Conservation (phyloP, 2,329 filamentous ascomycete species). For the Aphanoascus verrucosus region DNA sequence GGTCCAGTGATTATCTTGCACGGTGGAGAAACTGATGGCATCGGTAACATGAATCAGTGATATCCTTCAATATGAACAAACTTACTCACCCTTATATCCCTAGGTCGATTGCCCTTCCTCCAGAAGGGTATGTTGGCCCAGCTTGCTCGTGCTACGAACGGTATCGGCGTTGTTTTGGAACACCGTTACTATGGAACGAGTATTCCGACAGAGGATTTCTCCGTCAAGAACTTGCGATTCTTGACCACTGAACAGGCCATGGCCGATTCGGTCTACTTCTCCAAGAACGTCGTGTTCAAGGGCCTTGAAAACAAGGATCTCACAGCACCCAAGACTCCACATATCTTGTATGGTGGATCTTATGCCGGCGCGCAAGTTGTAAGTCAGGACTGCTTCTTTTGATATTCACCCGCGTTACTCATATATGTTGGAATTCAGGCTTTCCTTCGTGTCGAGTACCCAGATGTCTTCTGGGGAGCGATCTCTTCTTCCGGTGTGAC, state of each 20-base stretch:
- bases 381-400: constrained; percentile 1
- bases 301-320: constrained; percentile 59
- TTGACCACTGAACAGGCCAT: constrained; percentile 73
- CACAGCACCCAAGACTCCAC: constrained; percentile 55
- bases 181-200: constrained; percentile 79
- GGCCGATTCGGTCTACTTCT: constrained; percentile 74
- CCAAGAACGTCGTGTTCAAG: constrained; percentile 57
- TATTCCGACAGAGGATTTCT: constrained; percentile 56
- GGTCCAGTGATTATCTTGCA: constrained; percentile 72
- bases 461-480: constrained; percentile 64
- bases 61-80: neutral
- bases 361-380: constrained; percentile 67
- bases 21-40: constrained; percentile 56
- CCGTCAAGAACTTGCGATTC: constrained; percentile 63
- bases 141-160: constrained; percentile 58
- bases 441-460: constrained; percentile 64
- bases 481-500: constrained; percentile 75
- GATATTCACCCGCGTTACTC: neutral
- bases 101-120: constrained; percentile 55
- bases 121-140: constrained; percentile 68
- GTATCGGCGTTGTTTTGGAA: constrained; percentile 70
- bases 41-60: constrained; percentile 13
- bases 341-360: constrained; percentile 71
- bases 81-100: constrained; percentile 18
- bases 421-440: constrained; percentile 34